Evolutionary conservation across 2,329 filamentous ascomycete genomes (phyloP).

Genomic region (Trichoderma lentiforme): DNA sequence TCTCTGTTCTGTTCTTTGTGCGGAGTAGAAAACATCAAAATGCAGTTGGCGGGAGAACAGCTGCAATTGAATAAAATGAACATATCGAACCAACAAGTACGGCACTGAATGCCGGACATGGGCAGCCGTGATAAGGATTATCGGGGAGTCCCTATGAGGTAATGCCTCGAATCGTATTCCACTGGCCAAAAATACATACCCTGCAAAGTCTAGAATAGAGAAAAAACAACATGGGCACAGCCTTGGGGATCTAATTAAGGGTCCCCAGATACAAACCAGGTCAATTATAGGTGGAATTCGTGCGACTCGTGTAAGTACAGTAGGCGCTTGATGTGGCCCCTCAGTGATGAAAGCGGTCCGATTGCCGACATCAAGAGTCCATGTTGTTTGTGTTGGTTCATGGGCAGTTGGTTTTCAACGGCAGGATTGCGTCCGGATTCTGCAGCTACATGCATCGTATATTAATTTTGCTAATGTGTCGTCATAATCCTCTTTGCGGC

Average conservation of each 20-base stretch:
- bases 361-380: neutral
- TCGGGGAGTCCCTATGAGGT: neutral
- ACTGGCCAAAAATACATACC: neutral
- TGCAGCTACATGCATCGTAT: neutral
- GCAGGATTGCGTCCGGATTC: neutral
- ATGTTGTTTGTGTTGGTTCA: neutral
- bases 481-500: neutral
- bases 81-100: neutral
- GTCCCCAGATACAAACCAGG: neutral
- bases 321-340: neutral
- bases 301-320: too few species aligned
- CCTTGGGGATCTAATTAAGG: neutral
- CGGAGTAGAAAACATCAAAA: too few species aligned
- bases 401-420: neutral
- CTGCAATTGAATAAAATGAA: too few species aligned
- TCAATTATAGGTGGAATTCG: neutral
- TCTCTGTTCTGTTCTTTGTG: neutral
- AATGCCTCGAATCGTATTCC: neutral
- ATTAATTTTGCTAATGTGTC: neutral
- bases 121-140: neutral
- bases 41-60: too few species aligned
- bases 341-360: neutral
- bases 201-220: neutral
- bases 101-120: neutral
- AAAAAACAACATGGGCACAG: neutral